Conservation (phyloP, 2,329 filamentous ascomycete genomes). For the Fusarium nematophilum region DNA sequence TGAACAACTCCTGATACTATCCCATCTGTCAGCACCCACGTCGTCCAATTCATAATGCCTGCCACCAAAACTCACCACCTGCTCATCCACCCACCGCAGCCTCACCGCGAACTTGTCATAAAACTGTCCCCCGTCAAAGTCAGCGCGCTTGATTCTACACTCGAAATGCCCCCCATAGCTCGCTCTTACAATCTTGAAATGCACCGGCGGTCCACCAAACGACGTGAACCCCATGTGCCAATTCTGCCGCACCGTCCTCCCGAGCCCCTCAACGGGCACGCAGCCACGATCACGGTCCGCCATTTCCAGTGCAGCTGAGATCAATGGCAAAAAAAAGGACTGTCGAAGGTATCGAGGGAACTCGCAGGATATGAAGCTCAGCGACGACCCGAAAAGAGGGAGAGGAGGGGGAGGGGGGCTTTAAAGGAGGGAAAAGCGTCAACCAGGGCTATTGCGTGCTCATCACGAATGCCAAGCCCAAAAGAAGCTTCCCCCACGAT, state of each 20-base stretch:
- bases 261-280: constrained; percentile 13
- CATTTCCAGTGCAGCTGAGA: too few species aligned
- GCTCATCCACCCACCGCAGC: constrained; percentile 74
- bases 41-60: too few species aligned
- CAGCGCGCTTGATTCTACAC: background rate
- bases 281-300: constrained; percentile 6
- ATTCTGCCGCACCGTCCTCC: constrained; percentile 39
- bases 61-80: constrained; percentile 58
- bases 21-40: background rate
- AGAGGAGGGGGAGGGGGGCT: too few species aligned
- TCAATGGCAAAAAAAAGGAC: too few species aligned
- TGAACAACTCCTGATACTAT: constrained; percentile 79
- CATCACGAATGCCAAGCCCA: background rate
- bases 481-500: background rate
- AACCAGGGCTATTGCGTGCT: constrained; percentile 3
- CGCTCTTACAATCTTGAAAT: constrained; percentile 70
- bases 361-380: background rate
- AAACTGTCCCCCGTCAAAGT: constrained; percentile 14
- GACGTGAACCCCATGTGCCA: constrained; percentile 74
- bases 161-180: constrained; percentile 10
- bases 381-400: too few species aligned
- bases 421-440: background rate
- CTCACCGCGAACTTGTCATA: constrained; percentile 67
- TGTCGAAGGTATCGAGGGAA: too few species aligned
- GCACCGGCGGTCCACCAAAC: constrained; percentile 76